Evolutionary conservation across 163 green algal species (phyloP), one percentile per base, ranked within the genome.

Genomic region (Scenedesmus sp.): DNA sequence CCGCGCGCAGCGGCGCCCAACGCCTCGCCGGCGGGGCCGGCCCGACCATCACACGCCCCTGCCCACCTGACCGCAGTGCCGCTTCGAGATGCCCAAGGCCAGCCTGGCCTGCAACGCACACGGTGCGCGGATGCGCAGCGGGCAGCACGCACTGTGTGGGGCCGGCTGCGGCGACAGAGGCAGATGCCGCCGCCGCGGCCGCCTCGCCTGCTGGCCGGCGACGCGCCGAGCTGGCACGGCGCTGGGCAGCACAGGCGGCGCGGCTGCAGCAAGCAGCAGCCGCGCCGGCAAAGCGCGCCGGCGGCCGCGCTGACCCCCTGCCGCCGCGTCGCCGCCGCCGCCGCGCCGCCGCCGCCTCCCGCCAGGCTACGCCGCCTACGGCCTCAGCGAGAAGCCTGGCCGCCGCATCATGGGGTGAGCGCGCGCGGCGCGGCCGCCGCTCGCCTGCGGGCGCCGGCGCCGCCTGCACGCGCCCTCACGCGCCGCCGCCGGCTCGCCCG

Each of bases 381-480:
- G 56, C n/a, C 36, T 64, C 11, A 29, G 34, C 24, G 64, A 74
- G 4, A 74, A 74, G 64, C 51, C 20, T 34, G 60, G 18, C 6
- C 54, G 66, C n/a, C 66, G 66, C 66, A 75, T 75, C 29, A 75
- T 75, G 47, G 63, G 66, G 66, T 75, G n/a, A 51, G 48, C 22
- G 42, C 24, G 13, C 26, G 17, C 22, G 15, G 57, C 13, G 24
- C 57, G 26, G 20, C 11, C 57, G 20, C 5, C 57, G 39, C 29
- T 24, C 18, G 51, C 51, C 18, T 29, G 28, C n/a, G 14, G 34
- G 20, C 50, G 4, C 33, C 18, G 6, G 17, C 20, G 4, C 4
- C 33, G 15, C 18, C 33, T 69, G 9, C 39, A 56, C 22, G 11
- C 6, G 5, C 14, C 29, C 5, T 28, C 56, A 28, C 11, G 56